phyloP scores from a whole-genome alignment of 2,329 filamentous ascomycete genomes.

The Sclerotinia sclerotiorum region DNA sequence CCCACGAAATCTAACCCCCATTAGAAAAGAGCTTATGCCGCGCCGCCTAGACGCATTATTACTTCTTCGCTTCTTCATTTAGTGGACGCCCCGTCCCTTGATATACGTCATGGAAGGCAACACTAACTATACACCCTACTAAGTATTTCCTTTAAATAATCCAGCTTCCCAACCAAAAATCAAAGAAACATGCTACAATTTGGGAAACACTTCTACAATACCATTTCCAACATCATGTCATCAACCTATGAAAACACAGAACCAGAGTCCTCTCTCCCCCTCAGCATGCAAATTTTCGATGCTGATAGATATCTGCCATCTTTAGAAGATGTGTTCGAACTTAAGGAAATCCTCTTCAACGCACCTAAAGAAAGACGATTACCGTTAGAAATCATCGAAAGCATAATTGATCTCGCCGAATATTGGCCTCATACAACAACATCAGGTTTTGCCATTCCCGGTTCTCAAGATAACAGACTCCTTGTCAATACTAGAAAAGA shows the following conservation, averaged over 20 bases:
- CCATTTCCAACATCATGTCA: slow-evolving; percentile 18
- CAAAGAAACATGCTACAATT: slow-evolving; percentile 10
- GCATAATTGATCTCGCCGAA: slow-evolving; percentile 58
- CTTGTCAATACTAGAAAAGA: slow-evolving; percentile 26
- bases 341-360: slow-evolving; percentile 45
- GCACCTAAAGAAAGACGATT: slow-evolving; percentile 47
- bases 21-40: too few relatives aligned
- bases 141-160: neutral
- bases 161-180: neutral
- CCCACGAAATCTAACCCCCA: too few relatives aligned
- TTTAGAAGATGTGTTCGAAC: slow-evolving; percentile 50
- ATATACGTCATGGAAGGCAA: neutral
- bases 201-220: neutral
- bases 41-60: too few relatives aligned
- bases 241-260: neutral
- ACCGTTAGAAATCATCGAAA: slow-evolving; percentile 56
- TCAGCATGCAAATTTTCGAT: slow-evolving; percentile 21
- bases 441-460: slow-evolving; percentile 23
- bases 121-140: too few relatives aligned
- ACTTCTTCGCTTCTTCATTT: too few relatives aligned
- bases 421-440: slow-evolving; percentile 57
- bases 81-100: neutral
- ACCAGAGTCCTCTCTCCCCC: neutral
- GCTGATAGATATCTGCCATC: slow-evolving; percentile 41
- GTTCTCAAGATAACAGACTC: neutral